These are phyloP conservation scores for Haematococcus sp. DNA, from an alignment of 139 green algal species.

Conservation along the genomic window DNA sequence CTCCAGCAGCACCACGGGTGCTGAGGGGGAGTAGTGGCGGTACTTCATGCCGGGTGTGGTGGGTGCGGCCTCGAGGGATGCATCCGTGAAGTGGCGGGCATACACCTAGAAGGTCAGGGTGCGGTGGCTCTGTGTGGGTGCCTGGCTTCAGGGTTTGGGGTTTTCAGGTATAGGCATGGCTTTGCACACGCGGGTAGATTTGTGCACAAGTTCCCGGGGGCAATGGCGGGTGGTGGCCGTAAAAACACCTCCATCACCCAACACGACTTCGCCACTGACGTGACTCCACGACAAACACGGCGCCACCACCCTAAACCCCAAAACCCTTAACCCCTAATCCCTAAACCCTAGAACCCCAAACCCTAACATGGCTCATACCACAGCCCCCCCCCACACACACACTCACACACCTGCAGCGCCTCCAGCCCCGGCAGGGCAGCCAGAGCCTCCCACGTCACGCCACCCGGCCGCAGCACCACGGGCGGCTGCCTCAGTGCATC, in stretches of 20 bases:
- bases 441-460: slow-evolving; percentile 48
- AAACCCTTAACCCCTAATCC: no score
- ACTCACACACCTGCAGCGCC: slow-evolving; percentile 30
- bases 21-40: slow-evolving; percentile 55
- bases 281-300: no score
- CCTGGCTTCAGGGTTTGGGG: no score
- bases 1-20: slow-evolving; percentile 38
- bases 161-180: no score
- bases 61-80: slow-evolving; percentile 39
- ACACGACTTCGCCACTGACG: no score
- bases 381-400: background rate
- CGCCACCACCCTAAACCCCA: no score
- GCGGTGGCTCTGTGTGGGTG: background rate
- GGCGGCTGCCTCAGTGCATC: slow-evolving; percentile 42
- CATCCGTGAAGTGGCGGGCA: slow-evolving; percentile 39
- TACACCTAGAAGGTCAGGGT: slow-evolving; percentile 36
- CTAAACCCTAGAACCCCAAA: no score
- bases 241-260: no score
- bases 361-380: background rate
- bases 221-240: no score
- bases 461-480: slow-evolving; percentile 51
- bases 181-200: background rate
- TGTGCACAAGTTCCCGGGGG: no score
- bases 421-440: slow-evolving; percentile 22
- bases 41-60: slow-evolving; percentile 70